Conservation (phyloP, 495 filamentous ascomycete species). For the Filosporella fistucella region DNA sequence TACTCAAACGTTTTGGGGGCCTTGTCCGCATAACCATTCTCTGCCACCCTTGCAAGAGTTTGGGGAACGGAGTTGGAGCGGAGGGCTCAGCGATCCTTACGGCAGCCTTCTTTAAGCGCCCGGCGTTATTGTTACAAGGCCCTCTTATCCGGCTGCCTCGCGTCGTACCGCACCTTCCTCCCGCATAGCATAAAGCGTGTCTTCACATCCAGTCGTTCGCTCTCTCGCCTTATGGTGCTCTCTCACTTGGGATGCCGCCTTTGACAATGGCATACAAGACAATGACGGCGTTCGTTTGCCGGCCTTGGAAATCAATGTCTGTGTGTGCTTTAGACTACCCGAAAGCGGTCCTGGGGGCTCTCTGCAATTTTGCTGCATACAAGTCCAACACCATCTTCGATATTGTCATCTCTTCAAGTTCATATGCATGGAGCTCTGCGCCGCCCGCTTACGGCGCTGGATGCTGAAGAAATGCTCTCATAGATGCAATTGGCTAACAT, state of each 20-base stretch:
- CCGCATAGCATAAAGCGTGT: conserved; percentile 7
- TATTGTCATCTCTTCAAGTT: not conserved
- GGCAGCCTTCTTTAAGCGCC: conserved; percentile 25
- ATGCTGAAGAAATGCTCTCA: not conserved
- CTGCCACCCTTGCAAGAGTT: conserved; percentile 19
- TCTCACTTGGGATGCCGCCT: conserved; percentile 5
- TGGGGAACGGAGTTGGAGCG: conserved; percentile 9
- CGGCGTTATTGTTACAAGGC: conserved; percentile 17
- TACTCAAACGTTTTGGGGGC: conserved; percentile 6
- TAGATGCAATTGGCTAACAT: conserved; percentile 5
- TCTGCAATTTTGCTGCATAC: not conserved
- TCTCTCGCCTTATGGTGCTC: conserved; percentile 1
- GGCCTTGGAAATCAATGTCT: too few species aligned
- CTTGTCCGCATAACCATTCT: conserved; percentile 21
- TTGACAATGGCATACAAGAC: too few species aligned
- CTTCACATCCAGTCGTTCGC: conserved; percentile 13
- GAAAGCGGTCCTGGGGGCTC: too few species aligned
- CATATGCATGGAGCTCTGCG: not conserved
- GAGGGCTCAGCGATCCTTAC: conserved; percentile 18
- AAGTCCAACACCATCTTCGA: not conserved
- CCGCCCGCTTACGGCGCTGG: not conserved
- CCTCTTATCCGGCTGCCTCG: conserved; percentile 20
- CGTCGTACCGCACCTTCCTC: conserved; percentile 25
- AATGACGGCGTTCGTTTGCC: too few species aligned
- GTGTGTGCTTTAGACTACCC: not conserved